Conservation (phyloP, 176 grass and related monocot genomes). For the Luzula sylvatica region DNA sequence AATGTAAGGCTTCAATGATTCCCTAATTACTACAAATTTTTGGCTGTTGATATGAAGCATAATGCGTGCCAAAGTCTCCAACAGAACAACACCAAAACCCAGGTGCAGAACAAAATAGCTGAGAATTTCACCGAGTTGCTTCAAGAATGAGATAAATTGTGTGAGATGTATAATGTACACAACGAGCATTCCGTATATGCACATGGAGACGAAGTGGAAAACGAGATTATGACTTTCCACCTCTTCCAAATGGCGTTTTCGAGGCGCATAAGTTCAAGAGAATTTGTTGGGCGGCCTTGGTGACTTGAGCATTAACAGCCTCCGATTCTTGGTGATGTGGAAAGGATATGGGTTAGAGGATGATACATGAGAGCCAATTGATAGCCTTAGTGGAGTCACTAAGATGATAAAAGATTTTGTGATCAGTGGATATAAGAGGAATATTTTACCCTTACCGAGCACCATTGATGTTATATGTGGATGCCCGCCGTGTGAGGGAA, state of each 20-base stretch:
- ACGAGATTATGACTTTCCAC: conserved; percentile 12
- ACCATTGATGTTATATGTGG: conserved; percentile 75
- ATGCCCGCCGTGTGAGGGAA: conserved; percentile 75
- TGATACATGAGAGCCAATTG: conserved; percentile 76
- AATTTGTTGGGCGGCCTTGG: conserved; percentile 46
- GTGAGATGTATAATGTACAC: conserved; percentile 26
- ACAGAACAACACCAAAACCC: conserved; percentile 57
- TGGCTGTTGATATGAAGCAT: conserved; percentile 67
- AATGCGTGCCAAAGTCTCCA: conserved; percentile 65
- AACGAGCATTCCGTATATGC: neutral
- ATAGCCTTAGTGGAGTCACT: conserved; percentile 53
- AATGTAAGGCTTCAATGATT: no score
- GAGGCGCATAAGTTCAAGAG: conserved; percentile 32
- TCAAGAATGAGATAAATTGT: conserved; percentile 41
- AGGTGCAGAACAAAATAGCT: no score
- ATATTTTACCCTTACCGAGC: conserved; percentile 56
- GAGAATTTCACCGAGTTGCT: no score
- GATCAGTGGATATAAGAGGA: conserved; percentile 30
- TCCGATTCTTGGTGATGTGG: conserved; percentile 79
- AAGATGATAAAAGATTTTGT: conserved; percentile 72
- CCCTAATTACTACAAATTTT: conserved; percentile 76
- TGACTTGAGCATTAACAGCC: conserved; percentile 22
- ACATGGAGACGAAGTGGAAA: neutral
- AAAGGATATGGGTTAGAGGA: conserved; percentile 61
- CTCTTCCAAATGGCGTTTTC: conserved; percentile 44